Conservation (phyloP, 2,329 filamentous ascomycete genomes). For the Diplodia corticola region DNA sequence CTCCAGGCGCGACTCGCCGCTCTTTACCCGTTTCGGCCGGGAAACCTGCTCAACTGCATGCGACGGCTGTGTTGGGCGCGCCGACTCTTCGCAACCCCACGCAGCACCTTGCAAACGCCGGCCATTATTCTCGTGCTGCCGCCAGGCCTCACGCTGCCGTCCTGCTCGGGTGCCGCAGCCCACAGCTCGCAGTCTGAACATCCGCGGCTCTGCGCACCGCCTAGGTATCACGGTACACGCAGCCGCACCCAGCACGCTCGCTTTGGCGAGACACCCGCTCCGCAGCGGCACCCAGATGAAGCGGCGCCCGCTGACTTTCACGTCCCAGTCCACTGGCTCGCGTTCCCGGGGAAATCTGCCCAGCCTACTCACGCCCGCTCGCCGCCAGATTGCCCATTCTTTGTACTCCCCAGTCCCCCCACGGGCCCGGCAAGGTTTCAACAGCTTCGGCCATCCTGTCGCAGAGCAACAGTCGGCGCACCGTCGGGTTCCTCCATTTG, state of each 20-base stretch:
- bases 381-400: constrained; percentile 3
- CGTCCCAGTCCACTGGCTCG: constrained; percentile 15
- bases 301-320: constrained; percentile 10
- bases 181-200: background rate
- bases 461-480: constrained; percentile 1
- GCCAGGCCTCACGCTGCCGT: background rate
- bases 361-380: constrained; percentile 14
- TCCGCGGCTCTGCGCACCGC: constrained; percentile 6
- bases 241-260: background rate
- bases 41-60: constrained; percentile 24
- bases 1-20: constrained; percentile 15
- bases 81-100: constrained; percentile 19
- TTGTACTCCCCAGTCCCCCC: constrained; percentile 6
- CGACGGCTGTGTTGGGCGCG: constrained; percentile 12
- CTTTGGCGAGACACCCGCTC: constrained; percentile 8
- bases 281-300: background rate
- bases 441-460: background rate
- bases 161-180: constrained; percentile 7
- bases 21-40: constrained; percentile 11
- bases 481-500: constrained; percentile 3
- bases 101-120: constrained; percentile 14
- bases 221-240: constrained; percentile 15
- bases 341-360: constrained; percentile 14
- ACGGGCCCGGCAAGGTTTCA: background rate
- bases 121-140: constrained; percentile 11